A percentile compares a stretch with the other conserved stretches of the same genome.
Evolutionary conservation across 2,329 filamentous ascomycete species (phyloP).

Genomic region (Trichoderma sp.): DNA sequence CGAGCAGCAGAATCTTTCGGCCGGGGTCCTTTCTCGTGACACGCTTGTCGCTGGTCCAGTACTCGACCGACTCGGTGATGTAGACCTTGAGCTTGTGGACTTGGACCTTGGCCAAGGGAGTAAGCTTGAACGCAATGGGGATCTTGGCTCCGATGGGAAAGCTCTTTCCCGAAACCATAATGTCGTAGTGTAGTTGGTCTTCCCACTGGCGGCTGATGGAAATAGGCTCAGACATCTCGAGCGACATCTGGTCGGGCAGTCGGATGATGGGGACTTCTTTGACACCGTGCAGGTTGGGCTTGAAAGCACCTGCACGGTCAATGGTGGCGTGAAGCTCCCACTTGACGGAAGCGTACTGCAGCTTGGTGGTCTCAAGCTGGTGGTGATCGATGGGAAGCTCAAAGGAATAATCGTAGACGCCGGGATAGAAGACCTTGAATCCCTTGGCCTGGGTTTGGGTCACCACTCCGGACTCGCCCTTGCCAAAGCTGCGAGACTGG

Average conservation of each 20-base stretch:
- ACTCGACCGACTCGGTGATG: constrained; percentile 86
- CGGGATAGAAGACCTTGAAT: constrained; percentile 82
- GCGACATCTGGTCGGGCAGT: constrained; percentile 79
- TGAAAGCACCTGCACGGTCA: constrained; percentile 84
- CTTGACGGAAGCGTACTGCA: constrained; percentile 81
- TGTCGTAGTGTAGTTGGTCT: constrained; percentile 92
- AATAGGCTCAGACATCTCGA: constrained; percentile 90
- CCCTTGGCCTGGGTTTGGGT: constrained; percentile 63
- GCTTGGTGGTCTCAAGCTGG: constrained; percentile 82
- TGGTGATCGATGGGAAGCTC: constrained; percentile 87
- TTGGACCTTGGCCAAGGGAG: constrained; percentile 87
- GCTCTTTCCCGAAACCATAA: constrained; percentile 92
- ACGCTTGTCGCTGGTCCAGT: constrained; percentile 81
- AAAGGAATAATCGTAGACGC: constrained; percentile 66
- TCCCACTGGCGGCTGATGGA: constrained; percentile 94
- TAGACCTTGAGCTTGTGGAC: constrained; percentile 90
- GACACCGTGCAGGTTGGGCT: constrained; percentile 76
- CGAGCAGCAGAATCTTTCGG: constrained; percentile 80
- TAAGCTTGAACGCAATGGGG: constrained; percentile 91
- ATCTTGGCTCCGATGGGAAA: constrained; percentile 86
- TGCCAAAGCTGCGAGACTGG: constrained; percentile 81
- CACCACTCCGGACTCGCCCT: constrained; percentile 67
- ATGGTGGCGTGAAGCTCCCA: constrained; percentile 85
- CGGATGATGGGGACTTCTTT: constrained; percentile 83
- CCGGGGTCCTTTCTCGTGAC: constrained; percentile 82